These are phyloP conservation scores for Acer saccharum DNA, from an alignment of 345 rosid genomes.

Conservation along the genomic window DNA sequence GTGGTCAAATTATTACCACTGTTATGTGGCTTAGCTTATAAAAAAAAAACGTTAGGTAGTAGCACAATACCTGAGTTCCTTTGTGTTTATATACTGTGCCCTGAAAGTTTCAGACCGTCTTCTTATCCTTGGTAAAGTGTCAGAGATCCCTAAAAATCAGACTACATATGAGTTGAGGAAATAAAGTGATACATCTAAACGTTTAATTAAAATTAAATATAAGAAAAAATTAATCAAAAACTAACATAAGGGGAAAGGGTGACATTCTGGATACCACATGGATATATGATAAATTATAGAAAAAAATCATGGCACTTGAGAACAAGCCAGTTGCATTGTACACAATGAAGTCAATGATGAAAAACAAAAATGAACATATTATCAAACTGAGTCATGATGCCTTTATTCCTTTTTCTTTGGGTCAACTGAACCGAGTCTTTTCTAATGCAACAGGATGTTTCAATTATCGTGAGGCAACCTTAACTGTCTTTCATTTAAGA, in stretches of 20 bases:
- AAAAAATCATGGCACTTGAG: not conserved
- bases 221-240: not conserved
- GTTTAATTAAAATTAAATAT: not conserved
- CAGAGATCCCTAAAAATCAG: slow-evolving; percentile 34
- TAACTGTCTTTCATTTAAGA: not conserved
- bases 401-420: not conserved
- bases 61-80: slow-evolving; percentile 66
- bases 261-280: not conserved
- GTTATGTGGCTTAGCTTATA: not conserved
- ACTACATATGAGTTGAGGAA: not conserved
- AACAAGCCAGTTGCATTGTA: not conserved
- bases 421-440: not conserved
- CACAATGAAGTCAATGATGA: not conserved
- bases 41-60: slow-evolving; percentile 1
- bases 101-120: slow-evolving; percentile 86
- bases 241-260: not conserved
- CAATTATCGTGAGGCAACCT: not conserved
- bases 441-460: not conserved
- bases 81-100: slow-evolving; percentile 74
- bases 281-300: not conserved
- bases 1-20: not conserved
- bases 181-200: not conserved
- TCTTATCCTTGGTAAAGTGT: slow-evolving; percentile 49
- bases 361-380: not conserved
- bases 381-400: not conserved